These are phyloP conservation scores for Ceratocystis alfenasii DNA, from an alignment of 2,329 filamentous ascomycete genomes.

Conservation along the genomic window DNA sequence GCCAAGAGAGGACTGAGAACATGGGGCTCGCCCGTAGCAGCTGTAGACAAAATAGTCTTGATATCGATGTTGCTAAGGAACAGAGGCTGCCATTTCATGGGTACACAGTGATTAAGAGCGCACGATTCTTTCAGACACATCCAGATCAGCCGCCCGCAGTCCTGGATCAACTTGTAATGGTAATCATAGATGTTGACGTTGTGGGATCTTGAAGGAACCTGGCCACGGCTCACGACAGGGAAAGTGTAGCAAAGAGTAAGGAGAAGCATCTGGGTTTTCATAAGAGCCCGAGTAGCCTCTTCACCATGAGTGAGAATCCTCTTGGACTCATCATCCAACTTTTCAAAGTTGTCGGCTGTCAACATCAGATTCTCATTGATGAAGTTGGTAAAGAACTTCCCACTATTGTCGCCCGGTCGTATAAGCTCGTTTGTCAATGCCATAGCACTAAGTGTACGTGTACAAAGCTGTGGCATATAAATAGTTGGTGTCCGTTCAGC, in stretches of 20 bases:
- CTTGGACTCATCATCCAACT: slow-evolving; percentile 30
- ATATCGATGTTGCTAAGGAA: slow-evolving; percentile 23
- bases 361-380: slow-evolving; percentile 37
- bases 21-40: slow-evolving; percentile 8
- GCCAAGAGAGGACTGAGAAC: slow-evolving; percentile 11
- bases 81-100: slow-evolving; percentile 48
- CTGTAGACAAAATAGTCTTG: slow-evolving; percentile 10
- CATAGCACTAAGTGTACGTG: slow-evolving; percentile 58
- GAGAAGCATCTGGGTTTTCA: slow-evolving; percentile 64
- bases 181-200: slow-evolving; percentile 75
- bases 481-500: slow-evolving; percentile 71
- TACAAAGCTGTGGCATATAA: slow-evolving; percentile 68
- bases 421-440: slow-evolving; percentile 57
- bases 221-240: slow-evolving; percentile 9
- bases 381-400: slow-evolving; percentile 59
- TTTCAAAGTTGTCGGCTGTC: slow-evolving; percentile 29
- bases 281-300: slow-evolving; percentile 61
- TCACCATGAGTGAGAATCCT: slow-evolving; percentile 54
- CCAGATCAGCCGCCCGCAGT: slow-evolving; percentile 65
- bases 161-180: slow-evolving; percentile 60
- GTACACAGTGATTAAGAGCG: slow-evolving; percentile 58
- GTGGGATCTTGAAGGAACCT: slow-evolving; percentile 38
- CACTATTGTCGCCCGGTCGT: slow-evolving; percentile 35
- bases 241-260: slow-evolving; percentile 20
- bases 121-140: slow-evolving; percentile 80